Conservation (phyloP, 2,329 filamentous ascomycete genomes). For the Alternaria infectoria region DNA sequence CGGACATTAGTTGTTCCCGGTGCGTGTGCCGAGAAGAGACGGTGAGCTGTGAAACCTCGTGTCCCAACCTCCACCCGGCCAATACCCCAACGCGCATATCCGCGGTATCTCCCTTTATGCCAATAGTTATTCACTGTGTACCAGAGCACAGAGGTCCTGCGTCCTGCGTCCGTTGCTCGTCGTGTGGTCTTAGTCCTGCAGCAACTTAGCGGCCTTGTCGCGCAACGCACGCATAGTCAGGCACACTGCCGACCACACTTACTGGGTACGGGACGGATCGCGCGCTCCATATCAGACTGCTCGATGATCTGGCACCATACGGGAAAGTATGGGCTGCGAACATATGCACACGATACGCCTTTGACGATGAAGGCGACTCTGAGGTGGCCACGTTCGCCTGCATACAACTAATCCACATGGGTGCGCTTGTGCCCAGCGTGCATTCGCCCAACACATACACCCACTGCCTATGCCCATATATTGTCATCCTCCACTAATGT, state of each 20-base stretch:
- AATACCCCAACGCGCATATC: conserved; percentile 11
- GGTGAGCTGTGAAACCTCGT: conserved; percentile 26
- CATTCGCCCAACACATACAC: conserved; percentile 49
- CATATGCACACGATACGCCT: conserved; percentile 36
- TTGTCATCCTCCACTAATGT: conserved; percentile 47
- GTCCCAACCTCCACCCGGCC: conserved; percentile 13
- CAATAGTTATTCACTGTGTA: not conserved
- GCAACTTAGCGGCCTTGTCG: conserved; percentile 12
- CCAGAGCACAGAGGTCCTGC: conserved; percentile 14
- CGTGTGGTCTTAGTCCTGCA: conserved; percentile 29
- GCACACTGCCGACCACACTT: conserved; percentile 20
- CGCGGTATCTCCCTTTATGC: not conserved
- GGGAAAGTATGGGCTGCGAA: conserved; percentile 41
- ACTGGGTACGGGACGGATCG: conserved; percentile 43
- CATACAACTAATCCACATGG: conserved; percentile 46
- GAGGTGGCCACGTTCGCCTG: conserved; percentile 47
- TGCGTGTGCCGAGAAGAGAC: conserved; percentile 21
- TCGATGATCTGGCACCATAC: conserved; percentile 49
- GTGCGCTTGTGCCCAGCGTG: conserved; percentile 45
- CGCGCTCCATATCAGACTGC: conserved; percentile 32
- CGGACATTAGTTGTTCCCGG: conserved; percentile 13
- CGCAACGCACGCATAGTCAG: conserved; percentile 21
- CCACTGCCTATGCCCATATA: conserved; percentile 39
- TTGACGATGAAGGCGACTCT: conserved; percentile 43
- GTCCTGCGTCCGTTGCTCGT: conserved; percentile 13